Percentiles rank a stretch among this genome's conserved stretches.
Evolutionary conservation across 345 rosid genomes (phyloP).

Genomic region (Excoecaria agallocha): DNA sequence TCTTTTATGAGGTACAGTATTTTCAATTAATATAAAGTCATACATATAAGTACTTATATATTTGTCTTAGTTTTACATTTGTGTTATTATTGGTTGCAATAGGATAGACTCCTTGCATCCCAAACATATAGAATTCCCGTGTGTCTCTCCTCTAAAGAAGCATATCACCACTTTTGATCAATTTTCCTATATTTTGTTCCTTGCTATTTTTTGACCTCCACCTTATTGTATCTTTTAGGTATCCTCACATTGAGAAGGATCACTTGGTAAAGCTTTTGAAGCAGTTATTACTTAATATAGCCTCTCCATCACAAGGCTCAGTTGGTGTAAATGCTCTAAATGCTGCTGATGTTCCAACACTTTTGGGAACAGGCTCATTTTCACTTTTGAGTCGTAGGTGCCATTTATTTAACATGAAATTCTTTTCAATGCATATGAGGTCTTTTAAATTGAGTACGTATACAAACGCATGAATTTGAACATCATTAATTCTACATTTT

Average conservation of each 20-base stretch:
- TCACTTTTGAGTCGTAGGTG: conserved; percentile 85
- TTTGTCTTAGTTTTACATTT: background rate
- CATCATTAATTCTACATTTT: too few species aligned
- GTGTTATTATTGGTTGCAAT: background rate
- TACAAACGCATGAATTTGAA: too few species aligned
- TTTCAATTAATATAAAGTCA: background rate
- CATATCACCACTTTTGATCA: background rate
- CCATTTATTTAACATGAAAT: conserved; percentile 23
- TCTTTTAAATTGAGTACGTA: too few species aligned
- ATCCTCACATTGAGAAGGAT: conserved; percentile 77
- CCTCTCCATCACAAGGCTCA: conserved; percentile 49
- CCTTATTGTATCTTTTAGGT: conserved; percentile 47
- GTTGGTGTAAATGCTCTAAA: conserved; percentile 50
- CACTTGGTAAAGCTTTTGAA: conserved; percentile 95
- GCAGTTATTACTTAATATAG: conserved; percentile 62
- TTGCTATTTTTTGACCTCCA: conserved; percentile 15
- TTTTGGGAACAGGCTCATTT: conserved; percentile 79
- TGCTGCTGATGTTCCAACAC: conserved; percentile 91
- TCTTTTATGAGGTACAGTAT: background rate
- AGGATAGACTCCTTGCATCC: background rate
- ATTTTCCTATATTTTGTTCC: conserved; percentile 1
- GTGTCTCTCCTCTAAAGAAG: background rate
- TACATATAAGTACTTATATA: background rate
- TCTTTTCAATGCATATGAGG: conserved; percentile 1
- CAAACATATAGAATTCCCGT: background rate